Percentiles rank a stretch among this genome's conserved stretches.
These are phyloP conservation scores for Komagataella pastoris DNA, from an alignment of 805 yeast genomes.

Conservation along the genomic window DNA sequence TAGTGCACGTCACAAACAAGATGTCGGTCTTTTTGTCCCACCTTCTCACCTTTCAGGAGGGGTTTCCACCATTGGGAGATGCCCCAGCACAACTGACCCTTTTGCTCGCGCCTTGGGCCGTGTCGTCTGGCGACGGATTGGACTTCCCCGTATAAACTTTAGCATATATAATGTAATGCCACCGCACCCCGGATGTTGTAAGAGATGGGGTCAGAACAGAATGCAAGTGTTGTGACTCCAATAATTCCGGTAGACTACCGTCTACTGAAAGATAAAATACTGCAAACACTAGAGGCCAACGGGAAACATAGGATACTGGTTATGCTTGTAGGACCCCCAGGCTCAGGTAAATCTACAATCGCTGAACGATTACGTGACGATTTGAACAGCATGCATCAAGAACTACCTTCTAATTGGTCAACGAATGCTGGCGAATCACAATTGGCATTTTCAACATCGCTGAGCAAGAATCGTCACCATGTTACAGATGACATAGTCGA, in stretches of 20 bases:
- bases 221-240: neutral
- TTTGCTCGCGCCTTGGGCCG: neutral
- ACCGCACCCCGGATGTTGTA: neutral
- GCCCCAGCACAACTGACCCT: neutral
- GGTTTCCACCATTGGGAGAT: neutral
- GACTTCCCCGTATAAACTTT: neutral
- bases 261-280: neutral
- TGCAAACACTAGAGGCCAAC: neutral
- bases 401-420: neutral
- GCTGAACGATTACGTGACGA: constrained; percentile 30
- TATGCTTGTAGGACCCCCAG: constrained; percentile 67
- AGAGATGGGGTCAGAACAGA: neutral
- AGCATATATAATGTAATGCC: neutral
- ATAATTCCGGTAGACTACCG: neutral
- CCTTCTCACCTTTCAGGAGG: neutral
- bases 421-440: neutral
- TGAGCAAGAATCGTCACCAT: neutral
- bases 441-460: neutral
- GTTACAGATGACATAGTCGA: neutral
- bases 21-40: too few species aligned
- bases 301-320: constrained; percentile 34
- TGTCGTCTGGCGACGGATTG: neutral
- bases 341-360: constrained; percentile 72
- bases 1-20: neutral
- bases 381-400: constrained; percentile 16